phyloP scores from a whole-genome alignment of 352 stramenopile species.

The Blastocystis sp. region DNA sequence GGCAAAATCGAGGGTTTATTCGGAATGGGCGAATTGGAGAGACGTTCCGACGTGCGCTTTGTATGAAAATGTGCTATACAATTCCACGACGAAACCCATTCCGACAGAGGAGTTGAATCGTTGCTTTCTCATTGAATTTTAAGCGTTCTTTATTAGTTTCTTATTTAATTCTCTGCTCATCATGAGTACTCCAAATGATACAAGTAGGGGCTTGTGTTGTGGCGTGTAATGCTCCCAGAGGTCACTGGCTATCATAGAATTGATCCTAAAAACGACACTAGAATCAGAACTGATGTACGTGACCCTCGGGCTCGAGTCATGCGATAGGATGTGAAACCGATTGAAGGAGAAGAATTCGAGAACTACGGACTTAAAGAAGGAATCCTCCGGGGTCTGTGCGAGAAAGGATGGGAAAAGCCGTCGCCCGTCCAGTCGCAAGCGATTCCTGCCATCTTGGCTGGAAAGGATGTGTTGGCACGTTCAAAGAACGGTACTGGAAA shows the following conservation, averaged over 20 bases:
- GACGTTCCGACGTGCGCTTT: conserved; percentile 22
- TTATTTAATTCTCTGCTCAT: conserved; percentile 1
- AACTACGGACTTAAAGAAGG: conserved; percentile 99
- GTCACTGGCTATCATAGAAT: conserved; percentile 78
- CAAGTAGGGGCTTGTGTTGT: background rate
- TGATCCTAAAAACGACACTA: conserved; percentile 84
- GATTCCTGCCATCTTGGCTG: conserved; percentile 96
- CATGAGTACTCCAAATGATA: conserved; percentile 44
- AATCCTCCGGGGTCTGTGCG: conserved; percentile 98
- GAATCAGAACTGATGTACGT: conserved; percentile 83
- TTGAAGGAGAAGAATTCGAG: conserved; percentile 99
- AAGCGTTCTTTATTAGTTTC: conserved; percentile 18
- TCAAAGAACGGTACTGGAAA: conserved; percentile 99
- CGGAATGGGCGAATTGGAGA: background rate
- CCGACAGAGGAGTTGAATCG: background rate
- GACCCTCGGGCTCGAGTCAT: background rate
- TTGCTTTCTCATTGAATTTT: conserved; percentile 4
- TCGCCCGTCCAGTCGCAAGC: conserved; percentile 98
- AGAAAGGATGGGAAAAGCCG: conserved; percentile 98
- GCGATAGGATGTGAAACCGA: conserved; percentile 92
- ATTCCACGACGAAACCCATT: background rate
- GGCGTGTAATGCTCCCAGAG: background rate
- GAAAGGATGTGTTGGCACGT: conserved; percentile 94
- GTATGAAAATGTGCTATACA: background rate
- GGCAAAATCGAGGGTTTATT: background rate